phyloP scores from a whole-genome alignment of 805 yeast genomes.

The Schizosaccharomyces lindneri region DNA sequence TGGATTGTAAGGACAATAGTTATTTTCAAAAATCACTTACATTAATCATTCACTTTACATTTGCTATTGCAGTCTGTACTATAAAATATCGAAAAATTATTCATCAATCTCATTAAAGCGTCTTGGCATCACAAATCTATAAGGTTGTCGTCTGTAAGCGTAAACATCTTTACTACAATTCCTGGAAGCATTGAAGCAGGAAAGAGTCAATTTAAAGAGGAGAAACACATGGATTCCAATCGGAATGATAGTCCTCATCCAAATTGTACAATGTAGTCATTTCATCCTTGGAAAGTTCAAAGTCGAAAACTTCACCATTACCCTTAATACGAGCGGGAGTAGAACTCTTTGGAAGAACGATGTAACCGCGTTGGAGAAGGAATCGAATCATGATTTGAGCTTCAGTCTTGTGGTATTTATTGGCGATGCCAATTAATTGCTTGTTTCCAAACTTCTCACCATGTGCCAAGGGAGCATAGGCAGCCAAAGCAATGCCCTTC shows the following conservation, averaged over 20 bases:
- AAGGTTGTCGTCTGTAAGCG: no score
- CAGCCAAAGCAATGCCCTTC: slow-evolving; percentile 37
- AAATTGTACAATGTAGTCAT: neutral
- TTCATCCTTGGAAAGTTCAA: slow-evolving; percentile 12
- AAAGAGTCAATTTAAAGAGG: neutral
- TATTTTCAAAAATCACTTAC: no score
- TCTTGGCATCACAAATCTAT: no score
- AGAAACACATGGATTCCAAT: neutral
- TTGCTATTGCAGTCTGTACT: no score
- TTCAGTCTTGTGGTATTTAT: slow-evolving; percentile 23
- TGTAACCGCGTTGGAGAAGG: slow-evolving; percentile 26
- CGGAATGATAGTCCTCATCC: neutral
- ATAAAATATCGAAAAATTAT: no score
- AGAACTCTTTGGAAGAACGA: slow-evolving; percentile 46
- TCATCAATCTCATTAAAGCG: no score
- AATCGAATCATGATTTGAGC: slow-evolving; percentile 49
- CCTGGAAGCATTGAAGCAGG: no score
- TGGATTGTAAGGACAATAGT: no score
- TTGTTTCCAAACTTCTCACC: slow-evolving; percentile 13
- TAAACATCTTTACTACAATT: no score
- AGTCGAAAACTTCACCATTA: slow-evolving; percentile 32
- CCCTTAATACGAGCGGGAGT: slow-evolving; percentile 25
- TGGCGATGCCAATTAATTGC: slow-evolving; percentile 20
- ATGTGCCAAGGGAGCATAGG: slow-evolving; percentile 56
- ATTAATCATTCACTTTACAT: no score